Conservation (phyloP, 1,284 basidiomycete genomes). For the Porogramme epimiltina region DNA sequence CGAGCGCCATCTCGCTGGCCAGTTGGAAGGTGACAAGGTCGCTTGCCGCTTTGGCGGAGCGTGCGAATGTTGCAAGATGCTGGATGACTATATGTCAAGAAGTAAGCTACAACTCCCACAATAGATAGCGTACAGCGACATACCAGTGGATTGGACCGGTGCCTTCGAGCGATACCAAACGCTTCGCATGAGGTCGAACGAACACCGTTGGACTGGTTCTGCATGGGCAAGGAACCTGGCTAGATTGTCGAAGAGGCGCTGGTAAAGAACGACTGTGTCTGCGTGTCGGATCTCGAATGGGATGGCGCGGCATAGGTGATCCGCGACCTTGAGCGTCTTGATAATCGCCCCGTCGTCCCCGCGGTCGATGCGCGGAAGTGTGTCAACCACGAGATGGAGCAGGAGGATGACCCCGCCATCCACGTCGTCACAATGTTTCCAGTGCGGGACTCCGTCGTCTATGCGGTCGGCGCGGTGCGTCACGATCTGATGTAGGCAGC, state of each 20-base stretch:
- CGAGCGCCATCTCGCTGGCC: conserved; percentile 17
- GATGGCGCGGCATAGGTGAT: conserved; percentile 18
- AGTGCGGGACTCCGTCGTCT: conserved; percentile 17
- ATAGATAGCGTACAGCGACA: no score
- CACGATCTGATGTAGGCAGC: conserved; percentile 18
- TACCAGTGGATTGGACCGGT: conserved; percentile 5
- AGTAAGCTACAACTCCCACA: background rate
- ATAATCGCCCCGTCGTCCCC: conserved; percentile 2
- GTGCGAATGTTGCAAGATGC: conserved; percentile 8
- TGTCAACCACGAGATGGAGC: conserved; percentile 18
- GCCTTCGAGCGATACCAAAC: conserved; percentile 11
- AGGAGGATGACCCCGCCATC: conserved; percentile 14
- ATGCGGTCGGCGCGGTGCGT: conserved; percentile 18
- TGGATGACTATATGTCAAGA: conserved; percentile 6
- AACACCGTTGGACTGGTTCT: conserved; percentile 1
- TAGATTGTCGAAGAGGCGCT: conserved; percentile 18
- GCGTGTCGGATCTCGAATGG: conserved; percentile 19
- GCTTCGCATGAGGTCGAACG: conserved; percentile 21
- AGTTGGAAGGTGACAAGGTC: conserved; percentile 9
- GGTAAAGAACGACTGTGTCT: conserved; percentile 11
- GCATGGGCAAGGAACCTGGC: conserved; percentile 6
- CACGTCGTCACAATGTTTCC: conserved; percentile 16
- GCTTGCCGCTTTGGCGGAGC: conserved; percentile 1
- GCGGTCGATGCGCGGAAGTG: conserved; percentile 14
- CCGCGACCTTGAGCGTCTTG: conserved; percentile 11